Evolutionary conservation across 2,329 filamentous ascomycete species (phyloP).

Genomic region (Xylariaceae sp.): DNA sequence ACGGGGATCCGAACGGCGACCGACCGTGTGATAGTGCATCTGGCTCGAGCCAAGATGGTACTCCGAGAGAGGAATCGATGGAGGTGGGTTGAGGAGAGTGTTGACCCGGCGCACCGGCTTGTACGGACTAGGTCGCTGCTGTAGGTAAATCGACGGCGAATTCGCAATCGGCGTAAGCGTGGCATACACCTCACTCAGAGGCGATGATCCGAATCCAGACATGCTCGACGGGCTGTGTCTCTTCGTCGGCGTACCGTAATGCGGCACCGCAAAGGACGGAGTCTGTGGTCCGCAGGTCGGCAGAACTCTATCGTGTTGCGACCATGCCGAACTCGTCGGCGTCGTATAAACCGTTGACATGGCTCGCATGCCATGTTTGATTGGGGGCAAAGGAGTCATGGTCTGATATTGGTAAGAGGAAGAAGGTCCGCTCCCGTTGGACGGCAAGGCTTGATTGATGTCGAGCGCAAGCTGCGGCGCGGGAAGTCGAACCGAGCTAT

Average conservation of each 20-base stretch:
- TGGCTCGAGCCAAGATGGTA: conserved; percentile 64
- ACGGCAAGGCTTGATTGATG: conserved; percentile 36
- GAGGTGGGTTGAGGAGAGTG: conserved; percentile 83
- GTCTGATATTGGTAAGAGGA: conserved; percentile 41
- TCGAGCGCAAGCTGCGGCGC: conserved; percentile 67
- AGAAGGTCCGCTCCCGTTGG: conserved; percentile 31
- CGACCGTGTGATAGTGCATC: conserved; percentile 79
- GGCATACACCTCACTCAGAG: conserved; percentile 57
- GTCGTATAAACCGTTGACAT: conserved; percentile 72
- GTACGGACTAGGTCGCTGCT: conserved; percentile 87
- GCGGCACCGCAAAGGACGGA: conserved; percentile 30
- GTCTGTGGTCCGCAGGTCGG: conserved; percentile 33
- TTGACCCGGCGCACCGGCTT: conserved; percentile 85
- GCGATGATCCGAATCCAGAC: conserved; percentile 60
- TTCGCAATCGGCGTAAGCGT: conserved; percentile 64
- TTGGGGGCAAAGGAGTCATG: conserved; percentile 55
- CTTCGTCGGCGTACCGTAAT: conserved; percentile 49
- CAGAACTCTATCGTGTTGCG: conserved; percentile 33
- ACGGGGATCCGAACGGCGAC: conserved; percentile 61
- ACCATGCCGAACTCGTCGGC: conserved; percentile 36
- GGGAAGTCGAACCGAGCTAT: conserved; percentile 48
- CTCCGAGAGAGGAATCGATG: conserved; percentile 71
- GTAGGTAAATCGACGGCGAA: conserved; percentile 82
- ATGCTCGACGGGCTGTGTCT: conserved; percentile 48
- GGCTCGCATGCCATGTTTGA: conserved; percentile 58